These are phyloP conservation scores for Nakazawaea ernobii DNA, from an alignment of 805 yeast species.

Conservation along the genomic window DNA sequence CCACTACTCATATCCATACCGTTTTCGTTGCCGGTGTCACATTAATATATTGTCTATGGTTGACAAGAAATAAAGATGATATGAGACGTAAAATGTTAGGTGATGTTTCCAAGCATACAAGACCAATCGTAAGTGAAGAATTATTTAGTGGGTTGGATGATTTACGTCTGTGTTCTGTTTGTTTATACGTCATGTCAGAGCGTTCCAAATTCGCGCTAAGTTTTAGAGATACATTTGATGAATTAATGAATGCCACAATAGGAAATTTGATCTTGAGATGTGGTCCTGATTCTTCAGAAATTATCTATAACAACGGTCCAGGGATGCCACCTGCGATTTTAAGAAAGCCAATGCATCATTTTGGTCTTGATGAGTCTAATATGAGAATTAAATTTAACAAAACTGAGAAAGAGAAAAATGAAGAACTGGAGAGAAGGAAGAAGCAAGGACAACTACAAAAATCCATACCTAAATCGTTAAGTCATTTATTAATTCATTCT, in stretches of 20 bases:
- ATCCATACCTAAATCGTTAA: conserved; percentile 49
- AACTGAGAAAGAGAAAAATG: conserved; percentile 30
- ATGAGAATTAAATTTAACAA: conserved; percentile 21
- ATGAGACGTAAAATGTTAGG: conserved; percentile 48
- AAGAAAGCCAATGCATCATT: conserved; percentile 36
- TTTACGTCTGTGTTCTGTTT: conserved; percentile 58
- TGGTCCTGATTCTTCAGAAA: conserved; percentile 57
- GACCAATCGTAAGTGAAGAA: conserved; percentile 51
- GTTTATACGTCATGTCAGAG: conserved; percentile 62
- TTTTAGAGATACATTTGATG: conserved; percentile 65
- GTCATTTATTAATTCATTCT: conserved; percentile 40
- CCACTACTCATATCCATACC: conserved; percentile 62
- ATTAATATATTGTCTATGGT: conserved; percentile 59
- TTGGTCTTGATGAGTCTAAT: conserved; percentile 22
- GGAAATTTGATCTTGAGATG: conserved; percentile 57
- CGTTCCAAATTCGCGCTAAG: conserved; percentile 55
- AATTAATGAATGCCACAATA: conserved; percentile 57
- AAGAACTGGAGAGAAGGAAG: conserved; percentile 42
- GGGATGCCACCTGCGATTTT: conserved; percentile 60
- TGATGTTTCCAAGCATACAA: conserved; percentile 53
- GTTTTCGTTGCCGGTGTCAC: conserved; percentile 68
- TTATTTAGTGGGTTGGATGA: conserved; percentile 54
- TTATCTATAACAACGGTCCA: conserved; percentile 36
- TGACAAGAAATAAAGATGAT: conserved; percentile 57
- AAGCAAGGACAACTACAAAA: conserved; percentile 47